Percentiles rank a stretch among this genome's conserved stretches.
These are phyloP conservation scores for Diaporthe velutina DNA, from an alignment of 2,329 filamentous ascomycete genomes.

Conservation along the genomic window DNA sequence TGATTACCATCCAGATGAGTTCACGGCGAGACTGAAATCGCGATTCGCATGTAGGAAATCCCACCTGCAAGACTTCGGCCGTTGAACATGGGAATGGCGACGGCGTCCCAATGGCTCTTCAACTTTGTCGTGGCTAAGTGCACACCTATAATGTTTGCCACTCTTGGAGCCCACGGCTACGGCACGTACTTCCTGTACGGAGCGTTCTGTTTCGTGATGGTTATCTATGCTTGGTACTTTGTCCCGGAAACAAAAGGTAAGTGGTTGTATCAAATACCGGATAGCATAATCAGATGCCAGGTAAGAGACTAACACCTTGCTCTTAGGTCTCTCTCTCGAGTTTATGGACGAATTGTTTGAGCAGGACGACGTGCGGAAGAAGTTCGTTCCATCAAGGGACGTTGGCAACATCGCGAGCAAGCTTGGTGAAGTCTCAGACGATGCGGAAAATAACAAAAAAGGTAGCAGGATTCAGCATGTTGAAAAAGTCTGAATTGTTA, in stretches of 20 bases:
- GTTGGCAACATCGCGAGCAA: not conserved
- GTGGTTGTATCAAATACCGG: not conserved
- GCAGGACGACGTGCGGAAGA: not conserved
- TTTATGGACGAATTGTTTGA: not conserved
- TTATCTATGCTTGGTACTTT: conserved; percentile 35
- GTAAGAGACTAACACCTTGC: not conserved
- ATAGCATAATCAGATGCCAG: not conserved
- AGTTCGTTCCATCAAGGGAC: not conserved
- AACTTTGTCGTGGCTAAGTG: conserved; percentile 73
- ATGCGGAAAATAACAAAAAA: not conserved
- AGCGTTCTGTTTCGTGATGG: not conserved
- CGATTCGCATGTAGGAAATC: conserved; percentile 66
- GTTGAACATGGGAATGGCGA: conserved; percentile 71
- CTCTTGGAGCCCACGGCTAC: conserved; percentile 3
- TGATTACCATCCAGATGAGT: not conserved
- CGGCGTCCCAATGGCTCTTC: conserved; percentile 73
- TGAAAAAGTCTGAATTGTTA: not conserved
- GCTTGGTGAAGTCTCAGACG: not conserved
- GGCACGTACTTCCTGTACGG: not conserved
- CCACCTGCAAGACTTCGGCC: conserved; percentile 69
- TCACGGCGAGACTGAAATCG: not conserved
- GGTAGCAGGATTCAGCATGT: not conserved
- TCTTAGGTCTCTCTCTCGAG: not conserved
- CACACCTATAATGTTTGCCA: conserved; percentile 70
- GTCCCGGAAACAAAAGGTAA: conserved; percentile 44